Evolutionary conservation across 345 rosid species (phyloP).

Genomic region (Angophora floribunda): DNA sequence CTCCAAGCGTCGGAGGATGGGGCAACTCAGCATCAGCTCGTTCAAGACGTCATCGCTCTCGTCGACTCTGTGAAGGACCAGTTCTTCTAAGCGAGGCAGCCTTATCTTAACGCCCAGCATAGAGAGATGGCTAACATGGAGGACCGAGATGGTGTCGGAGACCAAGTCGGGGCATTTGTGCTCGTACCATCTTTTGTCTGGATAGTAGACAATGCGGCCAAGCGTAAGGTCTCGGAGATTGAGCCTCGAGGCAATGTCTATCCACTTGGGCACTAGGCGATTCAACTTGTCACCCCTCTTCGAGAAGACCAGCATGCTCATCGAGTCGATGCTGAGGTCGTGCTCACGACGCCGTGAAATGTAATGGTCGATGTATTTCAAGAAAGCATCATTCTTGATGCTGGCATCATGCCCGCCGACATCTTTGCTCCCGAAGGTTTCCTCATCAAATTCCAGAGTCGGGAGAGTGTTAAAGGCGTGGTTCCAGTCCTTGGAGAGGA

Average conservation of each 20-base stretch:
- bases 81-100: neutral
- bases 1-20: neutral
- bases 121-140: neutral
- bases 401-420: rapidly evolving
- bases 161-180: neutral
- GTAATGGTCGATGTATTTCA: neutral
- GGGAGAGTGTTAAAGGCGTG: neutral
- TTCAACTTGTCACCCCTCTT: neutral
- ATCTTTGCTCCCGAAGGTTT: neutral
- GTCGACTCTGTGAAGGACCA: neutral
- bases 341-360: neutral
- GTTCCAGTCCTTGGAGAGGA: neutral
- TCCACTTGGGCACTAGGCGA: neutral
- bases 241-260: neutral
- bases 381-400: neutral
- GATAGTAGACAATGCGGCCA: neutral
- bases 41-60: neutral
- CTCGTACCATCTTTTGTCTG: neutral
- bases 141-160: neutral
- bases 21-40: neutral
- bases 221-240: neutral
- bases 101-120: neutral
- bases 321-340: neutral
- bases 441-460: neutral
- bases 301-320: neutral